Percentiles rank a stretch among this genome's conserved stretches.
phyloP scores from a whole-genome alignment of 495 filamentous ascomycete genomes.

The Coniosporium apollinis region DNA sequence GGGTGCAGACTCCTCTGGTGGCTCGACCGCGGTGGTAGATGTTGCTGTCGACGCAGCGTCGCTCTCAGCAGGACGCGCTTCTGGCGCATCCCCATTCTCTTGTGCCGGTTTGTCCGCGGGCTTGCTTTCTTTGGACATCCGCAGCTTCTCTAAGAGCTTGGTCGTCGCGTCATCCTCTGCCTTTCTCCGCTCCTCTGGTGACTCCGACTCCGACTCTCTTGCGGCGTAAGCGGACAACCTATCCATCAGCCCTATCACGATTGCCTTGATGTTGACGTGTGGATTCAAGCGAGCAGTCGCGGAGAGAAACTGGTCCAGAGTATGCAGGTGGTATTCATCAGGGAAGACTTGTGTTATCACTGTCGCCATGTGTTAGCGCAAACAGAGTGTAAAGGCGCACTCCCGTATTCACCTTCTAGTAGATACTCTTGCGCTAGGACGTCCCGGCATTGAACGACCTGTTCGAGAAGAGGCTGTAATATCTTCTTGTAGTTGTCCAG shows the following conservation, averaged over 20 bases:
- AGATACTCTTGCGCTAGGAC: conserved; percentile 95
- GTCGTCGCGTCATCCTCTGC: conserved; percentile 71
- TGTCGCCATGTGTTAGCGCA: too few relatives aligned
- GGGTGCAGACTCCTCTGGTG: conserved; percentile 16
- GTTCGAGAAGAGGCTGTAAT: conserved; percentile 73
- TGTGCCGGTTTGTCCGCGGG: conserved; percentile 20
- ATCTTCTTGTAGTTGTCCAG: conserved; percentile 88
- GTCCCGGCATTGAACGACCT: conserved; percentile 95
- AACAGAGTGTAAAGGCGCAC: too few relatives aligned
- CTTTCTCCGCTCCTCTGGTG: conserved; percentile 51
- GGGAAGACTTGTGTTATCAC: conserved; percentile 99
- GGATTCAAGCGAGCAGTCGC: conserved; percentile 85
- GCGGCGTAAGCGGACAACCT: conserved; percentile 82
- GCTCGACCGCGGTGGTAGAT: conserved; percentile 10
- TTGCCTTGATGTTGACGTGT: conserved; percentile 92
- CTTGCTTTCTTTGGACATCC: conserved; percentile 42
- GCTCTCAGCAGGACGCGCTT: conserved; percentile 19
- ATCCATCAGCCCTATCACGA: conserved; percentile 96
- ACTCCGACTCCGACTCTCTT: conserved; percentile 61
- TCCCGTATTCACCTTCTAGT: conserved; percentile 46
- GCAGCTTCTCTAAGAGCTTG: conserved; percentile 58
- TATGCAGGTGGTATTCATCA: conserved; percentile 94
- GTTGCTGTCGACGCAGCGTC: conserved; percentile 14
- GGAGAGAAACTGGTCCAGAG: conserved; percentile 80
- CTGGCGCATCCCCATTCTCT: conserved; percentile 30